Evolutionary conservation across 2,329 filamentous ascomycete species (phyloP).

Genomic region (Colletotrichum phormii): DNA sequence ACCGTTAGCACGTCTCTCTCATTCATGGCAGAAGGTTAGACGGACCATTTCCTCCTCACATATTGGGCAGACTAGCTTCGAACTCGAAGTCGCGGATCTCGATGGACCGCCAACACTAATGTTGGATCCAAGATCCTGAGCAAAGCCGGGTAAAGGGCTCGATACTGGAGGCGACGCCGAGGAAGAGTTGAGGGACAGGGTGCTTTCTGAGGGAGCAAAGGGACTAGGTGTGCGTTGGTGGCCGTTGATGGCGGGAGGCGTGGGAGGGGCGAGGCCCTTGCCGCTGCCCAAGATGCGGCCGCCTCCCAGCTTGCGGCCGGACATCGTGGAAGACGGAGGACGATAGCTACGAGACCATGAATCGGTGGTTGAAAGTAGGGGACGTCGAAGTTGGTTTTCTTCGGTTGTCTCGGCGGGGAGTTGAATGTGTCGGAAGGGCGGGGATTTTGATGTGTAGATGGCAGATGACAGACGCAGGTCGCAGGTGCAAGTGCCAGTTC

Average conservation of each 20-base stretch:
- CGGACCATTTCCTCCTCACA: conserved; percentile 97
- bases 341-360: conserved; percentile 34
- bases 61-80: conserved; percentile 91
- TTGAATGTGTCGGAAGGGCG: not conserved
- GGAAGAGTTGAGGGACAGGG: conserved; percentile 80
- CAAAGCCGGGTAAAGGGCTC: conserved; percentile 74
- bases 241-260: conserved; percentile 49
- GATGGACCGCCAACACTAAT: conserved; percentile 74
- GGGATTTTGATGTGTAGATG: not conserved
- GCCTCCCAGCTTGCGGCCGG: conserved; percentile 88
- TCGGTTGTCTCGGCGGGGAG: not conserved
- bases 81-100: conserved; percentile 67
- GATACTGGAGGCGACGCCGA: conserved; percentile 70
- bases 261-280: conserved; percentile 79
- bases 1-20: conserved; percentile 33
- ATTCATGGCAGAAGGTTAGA: conserved; percentile 11
- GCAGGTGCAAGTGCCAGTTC: not conserved
- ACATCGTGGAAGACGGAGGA: conserved; percentile 66
- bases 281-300: conserved; percentile 91
- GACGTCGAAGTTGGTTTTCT: conserved; percentile 46
- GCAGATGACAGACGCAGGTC: not conserved
- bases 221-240: conserved; percentile 61
- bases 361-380: conserved; percentile 35
- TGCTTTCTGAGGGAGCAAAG: conserved; percentile 74
- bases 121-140: conserved; percentile 84